Evolutionary conservation across 352 stramenopile species (phyloP), one percentile per base, ranked within the genome.

Genomic region (Globisporangium uncinulatum): DNA sequence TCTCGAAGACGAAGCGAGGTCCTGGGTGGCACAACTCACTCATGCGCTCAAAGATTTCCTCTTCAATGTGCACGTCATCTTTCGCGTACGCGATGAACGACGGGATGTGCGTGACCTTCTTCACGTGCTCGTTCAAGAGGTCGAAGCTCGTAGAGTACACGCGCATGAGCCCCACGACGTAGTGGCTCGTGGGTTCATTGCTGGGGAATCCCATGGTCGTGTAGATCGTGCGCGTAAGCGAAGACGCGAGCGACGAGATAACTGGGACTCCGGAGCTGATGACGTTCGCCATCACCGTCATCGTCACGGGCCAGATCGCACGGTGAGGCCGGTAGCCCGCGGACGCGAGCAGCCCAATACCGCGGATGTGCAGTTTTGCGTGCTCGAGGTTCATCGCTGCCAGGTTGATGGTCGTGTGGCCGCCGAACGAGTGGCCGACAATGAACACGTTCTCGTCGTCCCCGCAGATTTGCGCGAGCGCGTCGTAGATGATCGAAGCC

Each of bases 11-110:
- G 6, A 89, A 41, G 7, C 76, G 79, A 20, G 60, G 67, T 0
- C 66, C 63, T 10, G 71, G 65, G 45, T 70, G 62, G 15, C 61
- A 66, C n/a, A 64, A 51, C 20, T 82, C 65, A 20, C 77, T 74
- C 13, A 73, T 73, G 7, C 47, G 39, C 1, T 51, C 53, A 20
- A 78, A 76, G 45, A 90, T 71, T n/a, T 74, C 62, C 24, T 81
- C 65, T 51, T 87, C 69, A 32, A 92, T 85, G 24, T 89, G 68
- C 11, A 50, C 65, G 55, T 92, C 79, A 36, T 92, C 73, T 34
- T 63, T 61, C 0, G 79, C 77, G 73, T 74, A 89, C 4, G 77
- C 77, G 17, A 86, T 49, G 48, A 89, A 59, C 32, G 75, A 71
- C 20, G 78, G 72, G 2, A 87, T 44, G 32, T 72, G 67, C 10